phyloP scores from a whole-genome alignment of 768 basidiomycete genomes.

The Amanita thiersii region DNA sequence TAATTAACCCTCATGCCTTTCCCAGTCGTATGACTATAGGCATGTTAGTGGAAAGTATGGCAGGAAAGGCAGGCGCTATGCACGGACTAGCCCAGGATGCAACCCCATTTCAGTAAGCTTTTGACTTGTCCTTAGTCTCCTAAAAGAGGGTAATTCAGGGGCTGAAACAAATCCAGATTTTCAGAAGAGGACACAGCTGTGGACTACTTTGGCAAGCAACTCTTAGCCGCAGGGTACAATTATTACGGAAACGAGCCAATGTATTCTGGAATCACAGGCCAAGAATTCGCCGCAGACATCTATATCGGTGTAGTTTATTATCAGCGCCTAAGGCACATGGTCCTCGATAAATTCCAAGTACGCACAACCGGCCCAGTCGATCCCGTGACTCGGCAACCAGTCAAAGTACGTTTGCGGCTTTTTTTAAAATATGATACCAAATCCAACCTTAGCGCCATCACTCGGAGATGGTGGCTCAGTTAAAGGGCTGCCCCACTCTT shows the following conservation, averaged over 20 bases:
- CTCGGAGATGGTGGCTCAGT: too few species aligned
- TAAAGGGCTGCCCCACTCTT: too few species aligned
- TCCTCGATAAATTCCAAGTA: conserved; percentile 99
- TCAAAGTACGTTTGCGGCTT: conserved; percentile 58
- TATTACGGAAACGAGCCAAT: conserved; percentile 99
- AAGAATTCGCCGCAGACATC: conserved; percentile 98
- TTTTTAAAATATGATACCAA: conserved; percentile 2
- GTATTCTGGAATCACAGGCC: conserved; percentile 98
- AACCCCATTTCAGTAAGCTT: conserved; percentile 88
- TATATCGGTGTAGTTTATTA: conserved; percentile 99
- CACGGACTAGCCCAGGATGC: conserved; percentile 98
- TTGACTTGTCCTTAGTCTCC: conserved; percentile 5
- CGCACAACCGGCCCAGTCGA: conserved; percentile 97
- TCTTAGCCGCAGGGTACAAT: conserved; percentile 91
- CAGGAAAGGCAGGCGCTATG: conserved; percentile 98
- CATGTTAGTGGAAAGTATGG: conserved; percentile 99
- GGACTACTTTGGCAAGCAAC: conserved; percentile 95
- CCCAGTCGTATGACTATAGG: conserved; percentile 99
- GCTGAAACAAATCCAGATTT: conserved; percentile 56
- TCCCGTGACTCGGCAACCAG: conserved; percentile 90
- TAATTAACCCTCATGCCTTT: conserved; percentile 99
- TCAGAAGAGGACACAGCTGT: conserved; percentile 96
- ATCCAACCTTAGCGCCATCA: too few species aligned
- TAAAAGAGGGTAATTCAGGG: conserved; percentile 9
- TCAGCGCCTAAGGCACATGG: conserved; percentile 98